Evolutionary conservation across 2,329 filamentous ascomycete species (phyloP), one percentile per base, ranked within the genome.

Genomic region (Fusarium lateritium): DNA sequence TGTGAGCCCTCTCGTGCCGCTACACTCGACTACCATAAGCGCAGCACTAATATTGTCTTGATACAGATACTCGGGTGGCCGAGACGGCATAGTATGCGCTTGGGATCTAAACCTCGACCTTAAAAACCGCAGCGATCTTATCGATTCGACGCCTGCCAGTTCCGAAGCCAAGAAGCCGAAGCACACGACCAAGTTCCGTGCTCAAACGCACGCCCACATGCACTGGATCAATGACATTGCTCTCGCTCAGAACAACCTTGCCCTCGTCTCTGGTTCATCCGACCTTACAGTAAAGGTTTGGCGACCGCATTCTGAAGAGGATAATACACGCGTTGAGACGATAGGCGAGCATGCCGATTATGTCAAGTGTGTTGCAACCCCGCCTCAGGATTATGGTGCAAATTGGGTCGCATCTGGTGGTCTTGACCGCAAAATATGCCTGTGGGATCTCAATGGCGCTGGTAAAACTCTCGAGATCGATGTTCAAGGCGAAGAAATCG

Each of bases 221-320:
- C 94, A 97, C 80, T 98, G 94, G 94, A 91, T 98, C 82, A 98
- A 97, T 81, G 94, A 97, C 79, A 93, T 98, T 67, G 88, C 90
- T 22, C 87, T 97, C 56, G 92, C 92, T 9, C 89, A 94, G 76
- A 88, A 90, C 75, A 93, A 94, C 75, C 85, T 89, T 19, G 92
- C 92, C 22, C 85, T 98, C 49, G 91, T 97, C 33, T 97, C 94
- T 11, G 94, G 92, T 21, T 97, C 94, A 6, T 97, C 94, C n/a
- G 94, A 98, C 78, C 89, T 96, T 65, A 94, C 94, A 10, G 94
- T 98, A 77, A 96, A 97, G 79, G 83, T 97, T 74, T 98, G 94
- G 96, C 89, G 94, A 57, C 95, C 95, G 8, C 84, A 89, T 66
- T 86, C 87, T 13, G 76, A 82, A 24, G 88, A 88, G 46, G 83